These are phyloP conservation scores for Tilletia setariae DNA, from an alignment of 1,284 basidiomycete species.

Conservation along the genomic window DNA sequence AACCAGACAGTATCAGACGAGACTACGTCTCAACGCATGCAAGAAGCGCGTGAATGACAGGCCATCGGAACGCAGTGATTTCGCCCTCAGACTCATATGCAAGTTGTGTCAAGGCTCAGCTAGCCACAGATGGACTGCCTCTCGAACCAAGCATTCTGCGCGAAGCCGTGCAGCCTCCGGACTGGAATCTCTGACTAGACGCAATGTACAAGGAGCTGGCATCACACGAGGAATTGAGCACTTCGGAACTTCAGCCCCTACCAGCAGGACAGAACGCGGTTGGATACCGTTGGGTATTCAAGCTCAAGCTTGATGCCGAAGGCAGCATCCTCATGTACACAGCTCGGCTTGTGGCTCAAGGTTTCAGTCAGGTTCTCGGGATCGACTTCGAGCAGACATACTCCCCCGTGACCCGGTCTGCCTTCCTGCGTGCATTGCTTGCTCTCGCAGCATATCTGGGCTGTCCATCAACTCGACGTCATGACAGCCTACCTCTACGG, in stretches of 20 bases:
- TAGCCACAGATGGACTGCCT: background rate
- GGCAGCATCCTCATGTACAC: slow-evolving; percentile 4
- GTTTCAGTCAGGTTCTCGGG: too few species aligned
- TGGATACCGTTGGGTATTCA: slow-evolving; percentile 55
- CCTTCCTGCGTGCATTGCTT: too few species aligned
- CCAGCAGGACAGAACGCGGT: slow-evolving; percentile 43
- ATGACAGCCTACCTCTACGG: too few species aligned
- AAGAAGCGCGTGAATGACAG: background rate
- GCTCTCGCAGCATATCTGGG: too few species aligned
- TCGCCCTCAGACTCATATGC: background rate
- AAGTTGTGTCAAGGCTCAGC: background rate
- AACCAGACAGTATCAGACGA: slow-evolving; percentile 6
- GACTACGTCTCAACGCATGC: background rate
- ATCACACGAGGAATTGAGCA: slow-evolving; percentile 16
- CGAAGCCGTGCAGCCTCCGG: background rate
- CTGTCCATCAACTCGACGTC: too few species aligned
- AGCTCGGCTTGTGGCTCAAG: background rate
- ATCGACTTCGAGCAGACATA: too few species aligned
- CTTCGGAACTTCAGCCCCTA: slow-evolving; percentile 41
- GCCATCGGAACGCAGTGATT: background rate
- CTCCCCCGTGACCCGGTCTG: too few species aligned
- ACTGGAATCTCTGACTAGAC: background rate
- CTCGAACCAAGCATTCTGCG: too few species aligned
- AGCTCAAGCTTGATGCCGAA: slow-evolving; percentile 31
- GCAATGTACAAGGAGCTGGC: slow-evolving; percentile 6